Evolutionary conservation across 352 stramenopile species (phyloP).

Genomic region (Globisporangium emineosum): DNA sequence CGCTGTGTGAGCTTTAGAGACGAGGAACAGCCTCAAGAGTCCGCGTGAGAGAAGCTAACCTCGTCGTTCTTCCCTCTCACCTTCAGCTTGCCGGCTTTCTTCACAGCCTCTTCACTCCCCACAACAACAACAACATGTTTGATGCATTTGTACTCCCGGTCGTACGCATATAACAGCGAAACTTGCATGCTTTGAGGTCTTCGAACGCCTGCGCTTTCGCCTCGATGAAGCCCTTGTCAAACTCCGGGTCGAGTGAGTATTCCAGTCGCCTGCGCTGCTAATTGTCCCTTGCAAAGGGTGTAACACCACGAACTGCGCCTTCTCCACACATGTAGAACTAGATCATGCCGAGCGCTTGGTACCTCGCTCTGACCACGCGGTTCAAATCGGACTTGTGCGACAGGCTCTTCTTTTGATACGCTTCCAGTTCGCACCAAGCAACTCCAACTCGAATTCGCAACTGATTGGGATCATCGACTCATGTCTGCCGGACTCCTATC

Average conservation of each 20-base stretch:
- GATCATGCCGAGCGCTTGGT: slow-evolving; percentile 97
- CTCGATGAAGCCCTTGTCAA: slow-evolving; percentile 99
- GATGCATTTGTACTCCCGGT: not conserved
- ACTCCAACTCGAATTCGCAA: too few species aligned
- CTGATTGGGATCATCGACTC: too few species aligned
- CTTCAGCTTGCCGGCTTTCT: slow-evolving; percentile 88
- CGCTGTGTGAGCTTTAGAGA: too few species aligned
- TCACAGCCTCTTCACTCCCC: slow-evolving; percentile 81
- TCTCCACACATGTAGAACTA: slow-evolving; percentile 99
- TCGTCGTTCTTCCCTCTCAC: slow-evolving; percentile 91
- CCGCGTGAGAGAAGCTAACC: slow-evolving; percentile 23
- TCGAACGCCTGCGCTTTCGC: slow-evolving; percentile 87
- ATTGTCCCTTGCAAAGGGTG: slow-evolving; percentile 97
- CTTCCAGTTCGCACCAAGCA: too few species aligned
- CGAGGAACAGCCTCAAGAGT: too few species aligned
- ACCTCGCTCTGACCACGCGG: slow-evolving; percentile 97
- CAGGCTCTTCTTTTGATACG: slow-evolving; percentile 84
- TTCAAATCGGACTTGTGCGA: slow-evolving; percentile 92
- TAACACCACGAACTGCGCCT: slow-evolving; percentile 96
- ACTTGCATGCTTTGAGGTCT: slow-evolving; percentile 87
- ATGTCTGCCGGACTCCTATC: too few species aligned
- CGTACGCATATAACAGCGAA: not conserved
- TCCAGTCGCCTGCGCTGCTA: slow-evolving; percentile 96
- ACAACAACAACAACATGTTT: slow-evolving; percentile 42
- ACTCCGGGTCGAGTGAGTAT: slow-evolving; percentile 99